These are phyloP conservation scores for Cyclotella choctawhatcheeana DNA, from an alignment of 108 stramenopile species.

Conservation along the genomic window DNA sequence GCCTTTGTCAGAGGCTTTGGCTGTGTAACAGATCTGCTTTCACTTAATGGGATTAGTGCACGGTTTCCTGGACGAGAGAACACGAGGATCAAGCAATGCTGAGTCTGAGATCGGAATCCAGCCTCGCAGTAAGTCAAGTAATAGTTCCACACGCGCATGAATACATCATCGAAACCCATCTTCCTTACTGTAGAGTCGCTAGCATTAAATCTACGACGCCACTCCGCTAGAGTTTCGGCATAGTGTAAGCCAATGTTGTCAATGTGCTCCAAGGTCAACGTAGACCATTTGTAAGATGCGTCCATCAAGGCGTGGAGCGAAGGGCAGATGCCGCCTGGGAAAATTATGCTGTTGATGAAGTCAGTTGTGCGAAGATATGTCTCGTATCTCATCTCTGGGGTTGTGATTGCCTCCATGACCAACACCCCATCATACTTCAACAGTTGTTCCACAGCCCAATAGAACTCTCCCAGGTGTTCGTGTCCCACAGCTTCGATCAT, in stretches of 20 bases:
- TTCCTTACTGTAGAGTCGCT: conserved; percentile 60
- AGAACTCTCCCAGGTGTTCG: conserved; percentile 90
- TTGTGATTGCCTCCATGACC: conserved; percentile 98
- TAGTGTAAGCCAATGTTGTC: conserved; percentile 96
- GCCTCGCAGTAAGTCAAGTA: conserved; percentile 97
- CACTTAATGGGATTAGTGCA: conserved; percentile 65
- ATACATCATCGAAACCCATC: conserved; percentile 94
- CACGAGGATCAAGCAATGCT: conserved; percentile 80
- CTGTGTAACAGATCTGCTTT: conserved; percentile 69
- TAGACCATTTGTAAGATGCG: conserved; percentile 82
- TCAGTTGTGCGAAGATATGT: conserved; percentile 89
- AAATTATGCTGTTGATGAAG: conserved; percentile 97
- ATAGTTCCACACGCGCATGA: conserved; percentile 95
- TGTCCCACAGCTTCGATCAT: conserved; percentile 99
- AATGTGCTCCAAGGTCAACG: conserved; percentile 85
- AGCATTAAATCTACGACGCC: conserved; percentile 94
- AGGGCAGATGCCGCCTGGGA: conserved; percentile 94
- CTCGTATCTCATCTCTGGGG: conserved; percentile 93
- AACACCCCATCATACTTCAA: conserved; percentile 85
- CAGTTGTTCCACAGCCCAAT: conserved; percentile 90
- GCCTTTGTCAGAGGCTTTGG: conserved; percentile 51
- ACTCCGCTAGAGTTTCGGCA: conserved; percentile 93
- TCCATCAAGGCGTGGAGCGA: conserved; percentile 88
- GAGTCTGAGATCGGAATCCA: conserved; percentile 84
- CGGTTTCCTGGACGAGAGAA: conserved; percentile 78